Conservation (phyloP, 1,284 basidiomycete genomes). For the Cutaneotrichosporon sp. region DNA sequence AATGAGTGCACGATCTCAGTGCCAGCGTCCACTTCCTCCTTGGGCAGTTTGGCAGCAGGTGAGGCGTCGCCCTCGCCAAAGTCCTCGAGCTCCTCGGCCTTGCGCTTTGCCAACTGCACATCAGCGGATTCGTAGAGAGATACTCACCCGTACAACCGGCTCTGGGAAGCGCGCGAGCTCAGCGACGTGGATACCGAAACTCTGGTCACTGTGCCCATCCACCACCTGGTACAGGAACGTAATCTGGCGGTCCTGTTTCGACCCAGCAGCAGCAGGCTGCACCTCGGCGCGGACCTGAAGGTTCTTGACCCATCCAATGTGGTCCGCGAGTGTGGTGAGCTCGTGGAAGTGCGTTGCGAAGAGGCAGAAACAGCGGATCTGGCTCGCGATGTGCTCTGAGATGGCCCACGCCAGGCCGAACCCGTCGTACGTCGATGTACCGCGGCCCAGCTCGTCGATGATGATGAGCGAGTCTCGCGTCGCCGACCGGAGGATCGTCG, state of each 20-base stretch:
- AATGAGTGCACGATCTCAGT: constrained; percentile 77
- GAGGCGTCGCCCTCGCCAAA: constrained; percentile 60
- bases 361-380: constrained; percentile 88
- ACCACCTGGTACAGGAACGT: constrained; percentile 94
- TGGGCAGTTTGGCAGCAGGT: constrained; percentile 57
- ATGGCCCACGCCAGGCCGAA: constrained; percentile 99
- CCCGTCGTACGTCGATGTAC: constrained; percentile 98
- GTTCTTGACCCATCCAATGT: constrained; percentile 86
- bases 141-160: constrained; percentile 76
- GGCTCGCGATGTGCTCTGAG: constrained; percentile 92
- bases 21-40: constrained; percentile 71
- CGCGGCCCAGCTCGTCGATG: constrained; percentile 96
- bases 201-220: constrained; percentile 91
- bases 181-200: constrained; percentile 98
- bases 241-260: constrained; percentile 74
- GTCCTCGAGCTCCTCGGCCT: constrained; percentile 95
- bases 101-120: constrained; percentile 79
- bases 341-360: constrained; percentile 99
- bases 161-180: constrained; percentile 95
- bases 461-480: constrained; percentile 92
- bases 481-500: constrained; percentile 91
- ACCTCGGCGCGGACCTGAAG: constrained; percentile 95
- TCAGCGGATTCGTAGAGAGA: background rate
- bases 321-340: constrained; percentile 83
- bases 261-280: constrained; percentile 54